These are phyloP conservation scores for Geotrichum histeridarum DNA, from an alignment of 1,139 yeast species.

Conservation along the genomic window DNA sequence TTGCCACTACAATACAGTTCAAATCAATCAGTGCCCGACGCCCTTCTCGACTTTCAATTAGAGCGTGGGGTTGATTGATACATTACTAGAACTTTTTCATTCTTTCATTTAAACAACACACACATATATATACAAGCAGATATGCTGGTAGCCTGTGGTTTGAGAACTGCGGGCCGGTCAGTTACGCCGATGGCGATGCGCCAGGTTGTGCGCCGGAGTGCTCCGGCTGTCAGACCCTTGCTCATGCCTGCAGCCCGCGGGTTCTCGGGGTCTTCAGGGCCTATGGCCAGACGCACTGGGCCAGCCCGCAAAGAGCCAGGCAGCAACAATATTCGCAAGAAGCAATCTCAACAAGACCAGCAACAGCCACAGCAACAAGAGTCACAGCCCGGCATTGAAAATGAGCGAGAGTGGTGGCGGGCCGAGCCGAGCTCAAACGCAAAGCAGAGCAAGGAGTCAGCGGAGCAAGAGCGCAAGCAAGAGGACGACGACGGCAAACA, in stretches of 20 bases:
- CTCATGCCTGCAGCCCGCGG: neutral
- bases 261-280: constrained; percentile 1
- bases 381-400: constrained; percentile 2
- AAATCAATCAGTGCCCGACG: neutral
- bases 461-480: neutral
- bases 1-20: too few species aligned
- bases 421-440: neutral
- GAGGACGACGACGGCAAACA: neutral
- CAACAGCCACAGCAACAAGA: neutral
- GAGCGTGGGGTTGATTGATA: constrained; percentile 1
- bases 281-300: constrained; percentile 1
- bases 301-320: neutral
- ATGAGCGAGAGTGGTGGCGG: constrained; percentile 10
- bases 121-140: neutral
- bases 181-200: neutral
- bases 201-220: neutral
- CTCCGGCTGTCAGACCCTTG: neutral
- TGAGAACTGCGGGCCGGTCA: neutral
- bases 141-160: constrained; percentile 1
- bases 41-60: neutral
- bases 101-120: neutral
- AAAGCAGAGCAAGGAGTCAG: neutral
- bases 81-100: too few species aligned
- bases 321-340: neutral
- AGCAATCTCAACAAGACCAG: neutral